Evolutionary conservation across 352 stramenopile species (phyloP).

Genomic region (Globisporangium takayamanum): DNA sequence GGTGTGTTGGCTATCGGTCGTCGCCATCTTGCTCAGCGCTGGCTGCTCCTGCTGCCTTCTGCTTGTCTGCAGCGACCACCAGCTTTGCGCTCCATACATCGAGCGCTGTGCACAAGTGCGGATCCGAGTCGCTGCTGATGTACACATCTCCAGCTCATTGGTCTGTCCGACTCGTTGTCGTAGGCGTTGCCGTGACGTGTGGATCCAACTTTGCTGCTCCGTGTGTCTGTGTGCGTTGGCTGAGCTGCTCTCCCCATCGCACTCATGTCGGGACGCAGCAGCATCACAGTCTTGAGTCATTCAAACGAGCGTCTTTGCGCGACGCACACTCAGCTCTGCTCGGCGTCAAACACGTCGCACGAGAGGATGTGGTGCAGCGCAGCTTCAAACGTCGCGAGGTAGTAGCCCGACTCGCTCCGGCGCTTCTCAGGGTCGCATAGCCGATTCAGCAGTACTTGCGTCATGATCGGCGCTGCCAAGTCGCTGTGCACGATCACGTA

Average conservation of each 20-base stretch:
- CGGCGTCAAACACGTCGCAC: conserved; percentile 26
- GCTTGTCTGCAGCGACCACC: too few relatives aligned
- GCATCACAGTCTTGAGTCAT: background rate
- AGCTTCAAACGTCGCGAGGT: conserved; percentile 78
- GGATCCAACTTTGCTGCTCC: background rate
- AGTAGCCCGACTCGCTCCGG: conserved; percentile 84
- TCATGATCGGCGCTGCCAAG: conserved; percentile 67
- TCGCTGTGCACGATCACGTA: conserved; percentile 85
- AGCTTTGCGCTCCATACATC: too few relatives aligned
- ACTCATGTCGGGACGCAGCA: too few relatives aligned
- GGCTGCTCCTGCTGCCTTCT: too few relatives aligned
- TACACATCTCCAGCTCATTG: too few relatives aligned
- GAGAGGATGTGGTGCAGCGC: conserved; percentile 78
- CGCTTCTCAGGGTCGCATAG: conserved; percentile 82
- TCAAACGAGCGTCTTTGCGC: background rate
- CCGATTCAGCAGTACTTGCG: conserved; percentile 74
- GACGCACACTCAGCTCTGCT: conserved; percentile 8
- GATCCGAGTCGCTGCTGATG: too few relatives aligned
- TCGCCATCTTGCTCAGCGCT: too few relatives aligned
- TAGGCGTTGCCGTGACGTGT: background rate
- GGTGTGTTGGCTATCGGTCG: too few relatives aligned
- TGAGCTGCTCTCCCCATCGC: background rate
- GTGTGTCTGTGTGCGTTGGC: too few relatives aligned
- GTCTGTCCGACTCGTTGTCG: too few relatives aligned
- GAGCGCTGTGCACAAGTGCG: too few relatives aligned